phyloP scores from a whole-genome alignment of 192 early-diverging fungal species.

The Jimgerdemannia lactiflua region DNA sequence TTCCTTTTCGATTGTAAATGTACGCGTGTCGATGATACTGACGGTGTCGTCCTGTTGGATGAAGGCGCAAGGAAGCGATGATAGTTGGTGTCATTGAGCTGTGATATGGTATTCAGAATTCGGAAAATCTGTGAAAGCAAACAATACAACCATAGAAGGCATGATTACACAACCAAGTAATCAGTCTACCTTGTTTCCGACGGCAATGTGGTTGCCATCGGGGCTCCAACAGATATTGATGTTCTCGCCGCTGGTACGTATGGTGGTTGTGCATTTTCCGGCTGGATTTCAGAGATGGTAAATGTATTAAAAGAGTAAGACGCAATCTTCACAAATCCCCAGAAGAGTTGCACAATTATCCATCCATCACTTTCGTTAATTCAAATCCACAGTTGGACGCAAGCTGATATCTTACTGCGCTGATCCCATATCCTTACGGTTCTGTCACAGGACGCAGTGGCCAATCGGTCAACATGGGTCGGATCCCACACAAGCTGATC shows the following conservation, averaged over 20 bases:
- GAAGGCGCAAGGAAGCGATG: neutral
- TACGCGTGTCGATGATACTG: conserved; percentile 72
- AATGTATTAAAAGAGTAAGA: neutral
- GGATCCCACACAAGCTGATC: conserved; percentile 83
- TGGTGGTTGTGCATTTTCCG: conserved; percentile 49
- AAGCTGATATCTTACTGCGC: conserved; percentile 44
- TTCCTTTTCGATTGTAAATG: conserved; percentile 28
- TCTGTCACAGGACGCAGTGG: conserved; percentile 74
- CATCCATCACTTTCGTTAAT: neutral
- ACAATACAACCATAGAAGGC: too few relatives aligned
- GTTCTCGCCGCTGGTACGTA: conserved; percentile 75
- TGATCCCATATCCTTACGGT: conserved; percentile 83
- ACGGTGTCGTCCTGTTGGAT: conserved; percentile 63
- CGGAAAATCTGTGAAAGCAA: too few relatives aligned
- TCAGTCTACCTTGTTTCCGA: conserved; percentile 76
- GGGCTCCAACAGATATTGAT: conserved; percentile 87
- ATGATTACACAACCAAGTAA: too few relatives aligned
- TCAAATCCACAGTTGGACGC: too few relatives aligned
- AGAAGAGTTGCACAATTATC: neutral
- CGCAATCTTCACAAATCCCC: conserved; percentile 2
- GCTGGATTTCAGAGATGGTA: conserved; percentile 26
- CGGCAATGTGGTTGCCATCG: conserved; percentile 72
- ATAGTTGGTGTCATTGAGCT: too few relatives aligned
- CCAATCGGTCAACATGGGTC: conserved; percentile 62
- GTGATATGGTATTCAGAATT: too few relatives aligned